Evolutionary conservation across 2,329 filamentous ascomycete genomes (phyloP).

Genomic region (Sporothrix pallida): DNA sequence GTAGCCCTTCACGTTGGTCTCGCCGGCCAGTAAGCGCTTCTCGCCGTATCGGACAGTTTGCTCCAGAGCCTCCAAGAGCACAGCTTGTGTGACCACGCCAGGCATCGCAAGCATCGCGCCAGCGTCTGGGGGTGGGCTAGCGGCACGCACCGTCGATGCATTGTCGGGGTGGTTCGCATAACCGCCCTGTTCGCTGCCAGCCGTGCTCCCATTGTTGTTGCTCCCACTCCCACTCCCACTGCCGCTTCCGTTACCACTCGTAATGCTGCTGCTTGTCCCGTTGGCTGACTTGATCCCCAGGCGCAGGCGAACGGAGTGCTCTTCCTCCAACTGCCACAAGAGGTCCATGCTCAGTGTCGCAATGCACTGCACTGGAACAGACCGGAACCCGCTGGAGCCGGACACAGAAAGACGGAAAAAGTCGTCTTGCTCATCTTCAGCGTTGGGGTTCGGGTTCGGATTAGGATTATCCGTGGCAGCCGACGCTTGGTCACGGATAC

Average conservation of each 20-base stretch:
- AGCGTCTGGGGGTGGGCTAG: slow-evolving; percentile 8
- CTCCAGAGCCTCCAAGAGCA: slow-evolving; percentile 37
- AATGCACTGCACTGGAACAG: slow-evolving; percentile 48
- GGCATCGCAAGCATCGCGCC: slow-evolving; percentile 35
- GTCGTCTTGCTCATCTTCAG: slow-evolving; percentile 42
- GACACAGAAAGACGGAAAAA: slow-evolving; percentile 50
- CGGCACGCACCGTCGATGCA: not conserved
- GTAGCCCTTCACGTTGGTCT: slow-evolving; percentile 62
- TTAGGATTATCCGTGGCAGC: slow-evolving; percentile 2
- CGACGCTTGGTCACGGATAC: not conserved
- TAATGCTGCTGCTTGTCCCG: not conserved
- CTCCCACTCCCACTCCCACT: not conserved
- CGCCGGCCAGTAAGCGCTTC: slow-evolving; percentile 40
- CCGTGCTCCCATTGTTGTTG: slow-evolving; percentile 13
- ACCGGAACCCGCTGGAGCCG: slow-evolving; percentile 52
- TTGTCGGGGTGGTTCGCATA: not conserved
- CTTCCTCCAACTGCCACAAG: slow-evolving; percentile 52
- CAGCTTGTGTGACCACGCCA: slow-evolving; percentile 34
- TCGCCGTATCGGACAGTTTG: slow-evolving; percentile 32
- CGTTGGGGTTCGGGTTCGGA: too few species aligned
- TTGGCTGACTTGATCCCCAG: slow-evolving; percentile 29
- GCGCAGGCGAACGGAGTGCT: slow-evolving; percentile 42
- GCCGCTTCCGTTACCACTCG: not conserved
- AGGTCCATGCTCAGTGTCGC: slow-evolving; percentile 56
- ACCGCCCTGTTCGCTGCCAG: not conserved